Evolutionary conservation across 225 moss, liverwort and hornwort genomes (phyloP).

Genomic region (Sphagnum contortum): DNA sequence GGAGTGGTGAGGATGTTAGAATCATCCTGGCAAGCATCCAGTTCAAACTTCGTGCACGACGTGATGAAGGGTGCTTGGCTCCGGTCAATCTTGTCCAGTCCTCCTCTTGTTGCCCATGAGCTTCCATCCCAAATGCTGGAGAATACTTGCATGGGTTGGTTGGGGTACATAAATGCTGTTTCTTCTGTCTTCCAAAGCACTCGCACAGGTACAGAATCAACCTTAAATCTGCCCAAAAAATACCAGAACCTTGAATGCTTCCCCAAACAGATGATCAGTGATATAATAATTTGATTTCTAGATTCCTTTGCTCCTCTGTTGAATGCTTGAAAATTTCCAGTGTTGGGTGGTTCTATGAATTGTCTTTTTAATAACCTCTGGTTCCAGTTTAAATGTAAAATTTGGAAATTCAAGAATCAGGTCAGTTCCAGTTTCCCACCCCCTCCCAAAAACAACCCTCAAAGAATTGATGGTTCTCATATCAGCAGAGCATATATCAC

Average conservation of each 20-base stretch:
- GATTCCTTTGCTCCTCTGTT: neutral
- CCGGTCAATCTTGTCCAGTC: constrained; percentile 6
- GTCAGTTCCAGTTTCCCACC: neutral
- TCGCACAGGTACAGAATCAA: constrained; percentile 28
- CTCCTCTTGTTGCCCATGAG: constrained; percentile 24
- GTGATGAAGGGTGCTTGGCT: constrained; percentile 11
- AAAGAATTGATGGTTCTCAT: neutral
- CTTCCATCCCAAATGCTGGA: constrained; percentile 31
- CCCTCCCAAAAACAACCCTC: neutral
- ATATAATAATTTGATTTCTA: neutral
- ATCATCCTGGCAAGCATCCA: constrained; percentile 7
- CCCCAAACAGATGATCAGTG: neutral
- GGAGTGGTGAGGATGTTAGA: constrained; percentile 6
- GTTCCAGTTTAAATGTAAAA: no score
- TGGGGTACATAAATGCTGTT: constrained; percentile 1
- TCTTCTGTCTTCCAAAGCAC: constrained; percentile 17
- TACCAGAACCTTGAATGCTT: no score
- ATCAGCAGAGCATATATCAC: neutral
- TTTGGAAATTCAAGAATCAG: neutral
- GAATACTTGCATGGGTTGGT: constrained; percentile 15
- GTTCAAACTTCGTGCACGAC: constrained; percentile 18
- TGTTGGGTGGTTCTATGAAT: no score
- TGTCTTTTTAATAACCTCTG: no score
- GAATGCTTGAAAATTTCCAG: neutral
- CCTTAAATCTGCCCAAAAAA: constrained; percentile 17